Conservation (phyloP, 805 yeast species). For the Cyberlindnera mrakii region DNA sequence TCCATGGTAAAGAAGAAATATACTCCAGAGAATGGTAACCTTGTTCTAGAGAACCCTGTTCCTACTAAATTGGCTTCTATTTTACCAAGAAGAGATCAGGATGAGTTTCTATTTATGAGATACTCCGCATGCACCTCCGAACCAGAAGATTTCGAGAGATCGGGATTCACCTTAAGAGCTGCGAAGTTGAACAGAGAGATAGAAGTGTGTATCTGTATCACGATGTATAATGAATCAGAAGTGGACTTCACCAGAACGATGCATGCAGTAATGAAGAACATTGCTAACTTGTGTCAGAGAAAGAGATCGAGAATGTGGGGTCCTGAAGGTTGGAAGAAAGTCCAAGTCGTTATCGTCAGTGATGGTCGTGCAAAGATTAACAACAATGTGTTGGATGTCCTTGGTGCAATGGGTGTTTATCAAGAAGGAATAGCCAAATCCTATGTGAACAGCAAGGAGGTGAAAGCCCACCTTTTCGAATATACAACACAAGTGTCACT, state of each 20-base stretch:
- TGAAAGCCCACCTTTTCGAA: constrained; percentile 90
- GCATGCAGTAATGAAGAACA: constrained; percentile 90
- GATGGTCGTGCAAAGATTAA: constrained; percentile 92
- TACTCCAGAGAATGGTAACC: constrained; percentile 69
- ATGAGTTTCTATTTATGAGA: constrained; percentile 93
- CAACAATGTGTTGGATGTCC: constrained; percentile 77
- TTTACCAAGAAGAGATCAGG: constrained; percentile 80
- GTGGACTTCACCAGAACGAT: constrained; percentile 83
- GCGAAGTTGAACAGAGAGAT: constrained; percentile 86
- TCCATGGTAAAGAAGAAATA: constrained; percentile 68
- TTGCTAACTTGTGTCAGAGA: constrained; percentile 81
- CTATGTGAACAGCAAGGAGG: constrained; percentile 84
- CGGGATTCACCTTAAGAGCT: constrained; percentile 83
- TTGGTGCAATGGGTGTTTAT: constrained; percentile 93
- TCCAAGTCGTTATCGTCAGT: constrained; percentile 84
- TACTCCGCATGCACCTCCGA: constrained; percentile 95
- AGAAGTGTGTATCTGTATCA: constrained; percentile 85
- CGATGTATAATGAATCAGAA: constrained; percentile 98
- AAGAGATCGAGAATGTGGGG: constrained; percentile 89
- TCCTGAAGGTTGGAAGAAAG: constrained; percentile 92
- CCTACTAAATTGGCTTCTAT: constrained; percentile 84
- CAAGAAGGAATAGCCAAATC: constrained; percentile 98
- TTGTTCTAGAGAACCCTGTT: constrained; percentile 89
- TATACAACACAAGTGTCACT: constrained; percentile 93
- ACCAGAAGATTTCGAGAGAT: constrained; percentile 74